Evolutionary conservation across 1,284 basidiomycete species (phyloP), one percentile per base, ranked within the genome.

Genomic region (Boletellus deceptivus): DNA sequence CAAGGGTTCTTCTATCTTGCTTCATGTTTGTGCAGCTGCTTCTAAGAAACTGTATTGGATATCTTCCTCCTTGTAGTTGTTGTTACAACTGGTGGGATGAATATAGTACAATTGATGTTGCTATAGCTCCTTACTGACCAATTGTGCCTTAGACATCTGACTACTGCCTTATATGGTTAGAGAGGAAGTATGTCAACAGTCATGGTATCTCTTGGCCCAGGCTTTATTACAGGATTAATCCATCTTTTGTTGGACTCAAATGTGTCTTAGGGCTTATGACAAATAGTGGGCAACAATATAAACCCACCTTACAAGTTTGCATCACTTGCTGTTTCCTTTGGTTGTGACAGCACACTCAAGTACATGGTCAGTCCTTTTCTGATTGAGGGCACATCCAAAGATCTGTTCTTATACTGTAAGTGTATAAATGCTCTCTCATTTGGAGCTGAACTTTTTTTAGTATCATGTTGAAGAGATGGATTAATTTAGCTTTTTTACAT

Each of bases 241-340:
- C 20, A 20, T 20, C 7, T 8, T 25, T 25, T 25, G 37, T 8
- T n/a, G n/a, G n/a, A 1, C 17, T 59, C 5, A 37, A 53, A 42
- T 63, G 51, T 55, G 2, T 63, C 29, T n/a, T n/a, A n/a, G n/a
- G n/a, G n/a, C n/a, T n/a, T 53, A 53, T 43, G 47, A 52, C 20
- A 53, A 51, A 4, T 48, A 14, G 41, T 63, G 63, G 61, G 53
- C 62, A 11, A 36, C 49, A 6, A 40, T 38, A 36, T 48, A 61
- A 45, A 48, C 59, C 11, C 49, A 62, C 31, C 65, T 65, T 48
- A 17, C 47, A 25, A 18, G 37, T 17, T 53, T 36, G 18, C 61
- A 63, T 20, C 64, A 65, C 49, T 41, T 63, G 5, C 61, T 63
- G 22, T 65, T 65, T 14, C 29, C 52, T 43, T 57, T 57, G 7